These are phyloP conservation scores for Pichia sp. DNA, from an alignment of 1,139 yeast genomes.

Conservation along the genomic window DNA sequence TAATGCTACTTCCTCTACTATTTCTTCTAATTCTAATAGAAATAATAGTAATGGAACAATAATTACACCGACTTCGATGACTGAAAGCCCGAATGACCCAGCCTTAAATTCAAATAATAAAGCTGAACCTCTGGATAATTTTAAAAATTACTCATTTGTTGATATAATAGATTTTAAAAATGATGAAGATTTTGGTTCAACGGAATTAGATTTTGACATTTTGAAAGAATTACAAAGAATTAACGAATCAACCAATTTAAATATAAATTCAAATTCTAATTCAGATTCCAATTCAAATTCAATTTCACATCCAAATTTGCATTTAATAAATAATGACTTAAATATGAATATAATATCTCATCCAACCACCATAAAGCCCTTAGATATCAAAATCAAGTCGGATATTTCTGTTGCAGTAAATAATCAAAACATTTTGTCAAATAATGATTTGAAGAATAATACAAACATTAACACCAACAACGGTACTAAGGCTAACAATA, in stretches of 20 bases:
- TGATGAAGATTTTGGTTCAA: constrained; percentile 17
- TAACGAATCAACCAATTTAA: not conserved
- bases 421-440: constrained; percentile 18
- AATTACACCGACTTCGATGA: constrained; percentile 15
- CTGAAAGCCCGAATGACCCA: constrained; percentile 8
- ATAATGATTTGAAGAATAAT: not conserved
- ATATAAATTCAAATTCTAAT: not conserved
- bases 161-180: constrained; percentile 23
- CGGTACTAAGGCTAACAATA: not conserved
- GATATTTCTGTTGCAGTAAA: constrained; percentile 20
- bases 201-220: constrained; percentile 21
- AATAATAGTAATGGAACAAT: constrained; percentile 10
- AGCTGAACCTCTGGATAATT: not conserved
- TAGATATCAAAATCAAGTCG: constrained; percentile 19
- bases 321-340: not conserved
- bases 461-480: not conserved
- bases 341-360: not conserved
- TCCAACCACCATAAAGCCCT: constrained; percentile 10
- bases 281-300: not conserved
- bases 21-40: not conserved
- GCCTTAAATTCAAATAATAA: not conserved
- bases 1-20: constrained; percentile 1
- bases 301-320: not conserved
- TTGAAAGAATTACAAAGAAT: constrained; percentile 17
- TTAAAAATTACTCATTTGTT: constrained; percentile 18